Percentiles rank a stretch among this genome's conserved stretches.
These are phyloP conservation scores for Raphanus sativus DNA, from an alignment of 345 rosid species.

Conservation along the genomic window DNA sequence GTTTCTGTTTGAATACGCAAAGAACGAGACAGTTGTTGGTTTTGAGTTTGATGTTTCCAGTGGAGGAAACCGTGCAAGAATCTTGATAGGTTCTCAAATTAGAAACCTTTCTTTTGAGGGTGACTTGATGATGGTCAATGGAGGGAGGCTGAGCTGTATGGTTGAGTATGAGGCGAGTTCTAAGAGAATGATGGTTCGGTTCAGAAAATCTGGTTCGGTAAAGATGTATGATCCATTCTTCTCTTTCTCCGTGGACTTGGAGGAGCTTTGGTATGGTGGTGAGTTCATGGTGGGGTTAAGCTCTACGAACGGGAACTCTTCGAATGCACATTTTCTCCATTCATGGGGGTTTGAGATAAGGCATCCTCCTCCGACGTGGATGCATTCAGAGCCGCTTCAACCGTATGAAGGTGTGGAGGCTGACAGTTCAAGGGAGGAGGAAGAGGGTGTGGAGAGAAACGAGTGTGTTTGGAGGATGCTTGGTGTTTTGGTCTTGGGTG, in stretches of 20 bases:
- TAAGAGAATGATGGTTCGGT: slow-evolving; percentile 64
- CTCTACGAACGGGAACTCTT: slow-evolving; percentile 58
- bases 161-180: slow-evolving; percentile 72
- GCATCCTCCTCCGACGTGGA: slow-evolving; percentile 56
- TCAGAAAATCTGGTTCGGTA: slow-evolving; percentile 46
- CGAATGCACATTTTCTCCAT: slow-evolving; percentile 53
- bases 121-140: slow-evolving; percentile 41
- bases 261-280: slow-evolving; percentile 48
- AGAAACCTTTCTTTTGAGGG: slow-evolving; percentile 39
- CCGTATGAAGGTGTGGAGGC: slow-evolving; percentile 36
- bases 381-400: slow-evolving; percentile 76
- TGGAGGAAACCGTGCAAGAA: slow-evolving; percentile 51
- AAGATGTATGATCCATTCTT: slow-evolving; percentile 66
- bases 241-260: slow-evolving; percentile 54
- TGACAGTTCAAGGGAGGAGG: neutral
- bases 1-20: slow-evolving; percentile 13
- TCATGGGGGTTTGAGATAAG: slow-evolving; percentile 65
- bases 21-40: slow-evolving; percentile 26
- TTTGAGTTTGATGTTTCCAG: slow-evolving; percentile 55
- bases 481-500: slow-evolving; percentile 60
- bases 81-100: slow-evolving; percentile 51
- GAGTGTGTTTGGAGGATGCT: slow-evolving; percentile 54
- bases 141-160: slow-evolving; percentile 68
- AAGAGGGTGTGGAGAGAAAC: slow-evolving; percentile 14
- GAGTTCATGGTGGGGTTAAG: slow-evolving; percentile 63